Base-by-base conservation (phyloP, 2,329 filamentous ascomycete species). In the Ophiosphaerella herpotricha region DNA sequence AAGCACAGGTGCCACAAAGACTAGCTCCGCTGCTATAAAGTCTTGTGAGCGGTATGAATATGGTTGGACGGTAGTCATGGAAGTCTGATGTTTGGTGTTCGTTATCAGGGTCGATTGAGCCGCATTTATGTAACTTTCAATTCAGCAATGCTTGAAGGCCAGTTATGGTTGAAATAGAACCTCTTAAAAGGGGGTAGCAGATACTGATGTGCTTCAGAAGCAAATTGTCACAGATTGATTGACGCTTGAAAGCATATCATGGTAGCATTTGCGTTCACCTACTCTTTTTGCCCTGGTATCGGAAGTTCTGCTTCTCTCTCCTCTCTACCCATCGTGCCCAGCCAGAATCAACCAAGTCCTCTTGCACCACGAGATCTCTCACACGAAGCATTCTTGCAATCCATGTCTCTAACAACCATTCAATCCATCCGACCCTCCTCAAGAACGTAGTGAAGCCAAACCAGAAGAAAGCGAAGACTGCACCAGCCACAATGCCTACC, bases 271-370 rank as follows among this genome's bases (percentile, higher is more conserved):
- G n/a, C 7, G 18, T 36, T 63, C 44, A 66, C 41, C 40, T 64
- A 31, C 38, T 50, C 44, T 68, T 68, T 59, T 68, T 69, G 41
- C 54, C 52, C 40, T 67, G 67, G 3, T 58, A 58, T 16, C 51
- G 54, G 21, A 64, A 59, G 9, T 43, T 35, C 11, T 58, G 55
- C 33, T 60, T 62, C 49, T 58, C 64, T 48, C 75, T 75, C 47
- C 75, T 72, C 41, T 79, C 78, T 72, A 93, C 87, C 91, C 92
- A 97, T 70, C 89, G 87, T 75, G 92, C 90, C 93, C 93, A 99
- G 2, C 94, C 94, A 36, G 91, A 88, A 76, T 96, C 91, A 31
- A 87, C 87, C 61, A 96, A 75, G 74, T 97, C 93, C 75, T 97
- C 93, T 70, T 88, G 87, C 6, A 95, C 80, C 11, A 95, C 85